phyloP scores from a whole-genome alignment of 768 basidiomycete genomes.

The Trichaptum fuscoviolaceum region DNA sequence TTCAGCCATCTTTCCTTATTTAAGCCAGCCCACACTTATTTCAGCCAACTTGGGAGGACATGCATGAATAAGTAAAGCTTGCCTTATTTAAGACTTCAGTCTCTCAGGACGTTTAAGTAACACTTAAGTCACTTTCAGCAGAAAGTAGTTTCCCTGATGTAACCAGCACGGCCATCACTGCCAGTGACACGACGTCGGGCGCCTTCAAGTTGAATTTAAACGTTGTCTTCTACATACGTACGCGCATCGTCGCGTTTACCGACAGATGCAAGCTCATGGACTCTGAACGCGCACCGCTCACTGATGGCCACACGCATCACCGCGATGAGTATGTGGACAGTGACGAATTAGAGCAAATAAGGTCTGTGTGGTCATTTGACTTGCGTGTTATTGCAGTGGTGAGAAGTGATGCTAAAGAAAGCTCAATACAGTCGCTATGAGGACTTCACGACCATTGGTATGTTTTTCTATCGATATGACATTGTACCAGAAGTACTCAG shows the following conservation, averaged over 20 bases:
- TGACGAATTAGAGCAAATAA: slow-evolving; percentile 62
- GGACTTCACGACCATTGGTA: slow-evolving; percentile 93
- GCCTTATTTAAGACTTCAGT: too few relatives aligned
- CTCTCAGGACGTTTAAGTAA: too few relatives aligned
- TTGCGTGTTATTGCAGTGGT: not conserved
- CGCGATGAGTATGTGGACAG: not conserved
- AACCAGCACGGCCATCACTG: too few relatives aligned
- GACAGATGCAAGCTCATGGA: not conserved
- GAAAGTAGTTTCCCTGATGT: too few relatives aligned
- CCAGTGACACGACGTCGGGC: too few relatives aligned
- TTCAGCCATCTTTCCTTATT: too few relatives aligned
- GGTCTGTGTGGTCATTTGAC: slow-evolving; percentile 32
- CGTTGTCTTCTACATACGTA: not conserved
- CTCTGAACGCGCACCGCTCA: not conserved
- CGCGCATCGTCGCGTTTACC: not conserved
- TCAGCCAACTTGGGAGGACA: too few relatives aligned
- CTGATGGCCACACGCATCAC: not conserved
- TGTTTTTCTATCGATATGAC: slow-evolving; percentile 18
- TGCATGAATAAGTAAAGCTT: too few relatives aligned
- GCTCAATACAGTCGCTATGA: slow-evolving; percentile 68
- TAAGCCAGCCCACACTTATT: too few relatives aligned
- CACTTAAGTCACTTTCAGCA: too few relatives aligned
- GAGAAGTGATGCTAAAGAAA: slow-evolving; percentile 13
- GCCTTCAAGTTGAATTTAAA: too few relatives aligned
- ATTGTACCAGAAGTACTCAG: slow-evolving; percentile 12